Base-by-base conservation (phyloP, 441 rosid genomes). In the Arabidopsis hybrid region DNA sequence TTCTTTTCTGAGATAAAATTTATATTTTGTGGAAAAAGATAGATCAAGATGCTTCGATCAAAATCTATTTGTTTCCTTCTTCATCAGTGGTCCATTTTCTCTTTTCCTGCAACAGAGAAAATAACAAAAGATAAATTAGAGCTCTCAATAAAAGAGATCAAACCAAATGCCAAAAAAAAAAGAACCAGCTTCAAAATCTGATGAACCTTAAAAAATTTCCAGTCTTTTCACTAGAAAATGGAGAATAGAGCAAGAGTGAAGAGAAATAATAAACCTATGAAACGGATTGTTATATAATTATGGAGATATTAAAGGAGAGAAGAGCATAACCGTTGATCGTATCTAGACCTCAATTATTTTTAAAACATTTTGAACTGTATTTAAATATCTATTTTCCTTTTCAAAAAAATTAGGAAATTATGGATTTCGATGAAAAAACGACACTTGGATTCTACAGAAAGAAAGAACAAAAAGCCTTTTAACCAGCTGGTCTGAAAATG, bases 231-330 rank as follows among this genome's bases (percentile, higher is more conserved):
- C 4, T 0, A 46, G 49, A 53, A 55, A 60, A 18, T 67, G 63
- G 52, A 32, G 52, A 51, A 6, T 13, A 65, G 6, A 26, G 45
- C 7, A 39, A 75, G 26, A 61, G 38, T 13, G 13, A 32, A 38
- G 29, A 66, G 51, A 49, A 60, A 56, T 1, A 18, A n/a, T 38
- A 60, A 56, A 60, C 46, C 12, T 47, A 18, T 76, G 53, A 45
- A 76, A 64, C 67, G 72, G 71, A 64, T 12, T 76, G 76, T 58
- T 65, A 50, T 35, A 65, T 50, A 71, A 50, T 40, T 57, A 64
- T 32, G 80, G 76, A 76, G 80, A 70, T 71, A 71, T 65, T 64
- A 58, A 64, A 76, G 80, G 80, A 71, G 67, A 64, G 76, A 76
- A 76, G 17, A 69, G 40, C 62, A 71, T 71, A 47, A 71, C 80